Evolutionary conservation across 1,284 basidiomycete genomes (phyloP).

Genomic region (Ceratobasidium theobromae): DNA sequence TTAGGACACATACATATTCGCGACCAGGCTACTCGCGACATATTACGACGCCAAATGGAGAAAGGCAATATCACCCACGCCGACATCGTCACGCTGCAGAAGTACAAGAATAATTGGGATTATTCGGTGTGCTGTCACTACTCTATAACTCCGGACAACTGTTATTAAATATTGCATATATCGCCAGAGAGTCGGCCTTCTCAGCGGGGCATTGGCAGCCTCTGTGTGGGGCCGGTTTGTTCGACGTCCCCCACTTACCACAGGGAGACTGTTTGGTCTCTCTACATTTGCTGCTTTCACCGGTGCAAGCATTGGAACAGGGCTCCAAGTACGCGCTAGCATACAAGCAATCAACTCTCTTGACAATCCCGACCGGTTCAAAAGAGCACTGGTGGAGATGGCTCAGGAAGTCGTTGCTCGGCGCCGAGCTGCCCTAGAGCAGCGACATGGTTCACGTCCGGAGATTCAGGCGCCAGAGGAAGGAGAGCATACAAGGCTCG

Average conservation of each 20-base stretch:
- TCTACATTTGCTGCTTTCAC: conserved; percentile 27
- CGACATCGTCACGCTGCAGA: conserved; percentile 48
- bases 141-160: conserved; percentile 48
- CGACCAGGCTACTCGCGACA: conserved; percentile 44
- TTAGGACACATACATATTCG: conserved; percentile 46
- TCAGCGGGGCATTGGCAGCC: conserved; percentile 39
- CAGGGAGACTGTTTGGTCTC: conserved; percentile 37
- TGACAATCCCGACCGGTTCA: conserved; percentile 50
- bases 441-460: conserved; percentile 38
- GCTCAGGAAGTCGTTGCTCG: conserved; percentile 30
- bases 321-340: conserved; percentile 50
- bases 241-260: conserved; percentile 39
- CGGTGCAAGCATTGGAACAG: conserved; percentile 41
- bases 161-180: conserved; percentile 9
- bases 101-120: conserved; percentile 17
- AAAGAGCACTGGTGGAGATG: conserved; percentile 47
- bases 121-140: conserved; percentile 47
- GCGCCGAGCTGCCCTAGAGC: conserved; percentile 43
- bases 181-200: conserved; percentile 41
- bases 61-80: conserved; percentile 53
- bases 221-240: conserved; percentile 43
- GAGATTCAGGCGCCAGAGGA: conserved; percentile 37
- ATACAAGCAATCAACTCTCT: conserved; percentile 52
- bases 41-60: conserved; percentile 61
- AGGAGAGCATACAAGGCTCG: conserved; percentile 34